These are phyloP conservation scores for Blastocystis sp. DNA, from an alignment of 352 stramenopile genomes.

Conservation along the genomic window DNA sequence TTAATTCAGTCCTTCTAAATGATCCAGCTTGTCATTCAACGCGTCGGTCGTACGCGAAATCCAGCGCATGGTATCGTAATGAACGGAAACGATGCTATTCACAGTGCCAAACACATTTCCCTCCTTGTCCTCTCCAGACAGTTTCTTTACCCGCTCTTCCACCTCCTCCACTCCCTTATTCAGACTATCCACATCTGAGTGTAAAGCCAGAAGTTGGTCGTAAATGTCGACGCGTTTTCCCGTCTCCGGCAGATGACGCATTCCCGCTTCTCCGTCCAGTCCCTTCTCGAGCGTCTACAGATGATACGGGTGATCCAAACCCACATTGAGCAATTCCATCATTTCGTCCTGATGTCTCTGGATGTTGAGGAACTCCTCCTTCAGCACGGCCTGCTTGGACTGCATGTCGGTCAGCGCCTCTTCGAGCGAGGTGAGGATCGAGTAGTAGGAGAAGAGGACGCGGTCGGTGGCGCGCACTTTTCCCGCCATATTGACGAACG, in stretches of 20 bases:
- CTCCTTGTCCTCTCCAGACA: neutral
- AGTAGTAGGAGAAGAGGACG: neutral
- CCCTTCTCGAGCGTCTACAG: slow-evolving; percentile 41
- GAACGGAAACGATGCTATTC: neutral
- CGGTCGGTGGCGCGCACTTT: neutral
- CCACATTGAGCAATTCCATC: neutral
- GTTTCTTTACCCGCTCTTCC: slow-evolving; percentile 16
- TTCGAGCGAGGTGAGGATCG: neutral
- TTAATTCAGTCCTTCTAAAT: slow-evolving; percentile 38
- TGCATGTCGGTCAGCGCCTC: neutral
- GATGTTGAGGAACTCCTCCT: slow-evolving; percentile 40
- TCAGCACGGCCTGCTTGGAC: neutral
- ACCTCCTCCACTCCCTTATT: slow-evolving; percentile 39
- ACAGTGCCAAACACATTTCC: neutral
- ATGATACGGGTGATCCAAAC: neutral
- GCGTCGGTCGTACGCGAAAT: neutral
- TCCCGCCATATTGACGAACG: neutral
- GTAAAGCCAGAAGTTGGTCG: neutral
- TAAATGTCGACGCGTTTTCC: neutral
- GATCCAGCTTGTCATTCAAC: slow-evolving; percentile 14
- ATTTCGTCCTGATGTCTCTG: slow-evolving; percentile 24
- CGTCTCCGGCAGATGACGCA: neutral
- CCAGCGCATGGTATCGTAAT: slow-evolving; percentile 39
- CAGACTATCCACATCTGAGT: slow-evolving; percentile 28
- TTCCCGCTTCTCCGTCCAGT: neutral